Base-by-base conservation (phyloP, 1,284 basidiomycete genomes). In the Irpex sp. region DNA sequence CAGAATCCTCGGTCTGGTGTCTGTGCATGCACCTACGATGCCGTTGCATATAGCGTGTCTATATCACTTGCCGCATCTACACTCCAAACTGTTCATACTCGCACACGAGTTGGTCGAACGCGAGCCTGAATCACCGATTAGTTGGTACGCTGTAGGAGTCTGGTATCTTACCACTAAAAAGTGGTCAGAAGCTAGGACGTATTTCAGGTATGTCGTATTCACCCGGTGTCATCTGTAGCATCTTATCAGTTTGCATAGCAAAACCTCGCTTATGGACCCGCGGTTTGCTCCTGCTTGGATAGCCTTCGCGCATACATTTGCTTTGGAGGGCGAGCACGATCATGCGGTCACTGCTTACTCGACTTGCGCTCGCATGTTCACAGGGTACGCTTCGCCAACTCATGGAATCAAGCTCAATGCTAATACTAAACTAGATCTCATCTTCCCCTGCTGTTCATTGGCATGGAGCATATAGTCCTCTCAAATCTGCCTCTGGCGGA, bases 341-440 rank as follows among this genome's bases (percentile, higher is more conserved):
- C 96, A 98, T 72, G 97, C 97, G 1, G 93, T 99, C 55, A 98
- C 95, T 0, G 96, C 97, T 1, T 99, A 99, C 77, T 97, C 96
- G 11, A 99, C 97, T 0, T 96, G 94, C 58, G 92, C 95, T 2
- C 82, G 96, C 37, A 89, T 98, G 79, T 98, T 98, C 73, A 92
- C 91, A 61, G 96, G 96, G 92, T 96, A 72, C 63, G 87, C 75
- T 13, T 4, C 9, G 34, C 31, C 51, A 48, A 47, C 34, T 31
- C 4, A n/a, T 1, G 47, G 49, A 9, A 34, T 34, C 3, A 3
- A 34, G 31, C 5, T 6, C 31, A 6, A 34, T 34, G 47, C 40
- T 37, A 31, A 34, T 38, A 21, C 44, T 44, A 52, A 11, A 2
- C 6, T 66, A 95, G 94, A 13, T 95, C 95, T 1, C 96, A 98